Evolutionary conservation across 495 filamentous ascomycete genomes (phyloP).

Genomic region (Hypoxylon rickii): DNA sequence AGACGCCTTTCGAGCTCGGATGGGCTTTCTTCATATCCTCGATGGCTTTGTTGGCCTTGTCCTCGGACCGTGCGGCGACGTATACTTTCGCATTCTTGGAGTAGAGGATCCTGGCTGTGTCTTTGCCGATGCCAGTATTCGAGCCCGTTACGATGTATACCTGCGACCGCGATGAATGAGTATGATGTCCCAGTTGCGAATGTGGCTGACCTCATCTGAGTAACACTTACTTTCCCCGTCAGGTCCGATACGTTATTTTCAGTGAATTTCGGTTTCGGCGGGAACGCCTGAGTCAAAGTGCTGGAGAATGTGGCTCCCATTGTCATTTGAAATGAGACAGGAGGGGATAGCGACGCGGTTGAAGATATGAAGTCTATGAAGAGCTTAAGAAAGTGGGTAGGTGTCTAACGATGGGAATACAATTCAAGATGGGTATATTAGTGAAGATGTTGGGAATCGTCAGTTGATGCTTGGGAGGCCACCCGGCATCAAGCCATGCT

Average conservation of each 20-base stretch:
- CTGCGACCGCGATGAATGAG: slow-evolving; percentile 9
- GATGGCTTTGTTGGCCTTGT: slow-evolving; percentile 35
- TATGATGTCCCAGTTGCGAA: not conserved
- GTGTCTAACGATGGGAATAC: no score
- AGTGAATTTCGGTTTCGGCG: slow-evolving; percentile 34
- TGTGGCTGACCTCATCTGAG: not conserved
- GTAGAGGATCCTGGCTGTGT: slow-evolving; percentile 52
- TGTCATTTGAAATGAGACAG: not conserved
- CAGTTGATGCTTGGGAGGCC: not conserved
- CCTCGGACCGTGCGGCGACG: slow-evolving; percentile 50
- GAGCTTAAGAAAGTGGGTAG: not conserved
- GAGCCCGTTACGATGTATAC: slow-evolving; percentile 57
- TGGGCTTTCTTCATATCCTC: slow-evolving; percentile 24
- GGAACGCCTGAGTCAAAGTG: slow-evolving; percentile 31
- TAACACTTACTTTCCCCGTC: slow-evolving; percentile 26
- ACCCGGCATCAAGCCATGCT: not conserved
- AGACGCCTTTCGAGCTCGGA: slow-evolving; percentile 34
- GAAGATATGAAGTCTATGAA: not conserved
- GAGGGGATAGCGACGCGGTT: not conserved
- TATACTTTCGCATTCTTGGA: slow-evolving; percentile 55
- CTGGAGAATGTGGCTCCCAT: slow-evolving; percentile 25
- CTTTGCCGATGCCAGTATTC: slow-evolving; percentile 52
- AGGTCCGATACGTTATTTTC: slow-evolving; percentile 35
- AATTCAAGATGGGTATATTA: not conserved
- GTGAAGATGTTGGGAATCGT: not conserved